Percentiles rank a stretch among this genome's conserved stretches.
phyloP scores from a whole-genome alignment of 2,329 filamentous ascomycete species.

The Cadophora luteo-olivacea region DNA sequence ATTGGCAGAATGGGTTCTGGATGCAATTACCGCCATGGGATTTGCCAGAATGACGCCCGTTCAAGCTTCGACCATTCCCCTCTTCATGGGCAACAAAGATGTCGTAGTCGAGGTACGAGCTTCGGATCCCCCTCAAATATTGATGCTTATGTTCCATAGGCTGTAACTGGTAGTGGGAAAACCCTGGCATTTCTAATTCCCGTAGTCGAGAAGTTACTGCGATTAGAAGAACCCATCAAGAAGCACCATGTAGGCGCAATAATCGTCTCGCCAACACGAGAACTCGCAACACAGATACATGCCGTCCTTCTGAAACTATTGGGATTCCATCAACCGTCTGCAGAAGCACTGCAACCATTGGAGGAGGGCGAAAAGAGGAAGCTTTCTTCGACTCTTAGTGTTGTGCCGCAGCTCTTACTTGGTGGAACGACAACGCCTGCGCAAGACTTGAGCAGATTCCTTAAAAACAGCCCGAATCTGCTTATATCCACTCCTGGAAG shows the following conservation, averaged over 20 bases:
- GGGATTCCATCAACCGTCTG: conserved; percentile 82
- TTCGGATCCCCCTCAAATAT: background rate
- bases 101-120: conserved; percentile 78
- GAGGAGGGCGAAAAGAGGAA: conserved; percentile 59
- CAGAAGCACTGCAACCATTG: conserved; percentile 64
- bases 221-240: conserved; percentile 81
- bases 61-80: conserved; percentile 88
- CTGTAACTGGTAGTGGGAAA: conserved; percentile 91
- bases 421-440: conserved; percentile 81
- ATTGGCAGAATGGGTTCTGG: conserved; percentile 82
- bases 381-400: conserved; percentile 55
- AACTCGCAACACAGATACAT: conserved; percentile 90
- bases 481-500: conserved; percentile 91
- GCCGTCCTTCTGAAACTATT: conserved; percentile 79
- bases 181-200: conserved; percentile 87
- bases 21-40: conserved; percentile 83
- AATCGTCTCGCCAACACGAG: conserved; percentile 90
- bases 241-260: conserved; percentile 91
- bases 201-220: conserved; percentile 80
- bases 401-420: conserved; percentile 87
- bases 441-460: conserved; percentile 85
- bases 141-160: conserved; percentile 52
- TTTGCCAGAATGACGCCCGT: conserved; percentile 91
- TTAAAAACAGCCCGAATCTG: conserved; percentile 85
- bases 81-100: conserved; percentile 90